Conservation (phyloP, 768 basidiomycete genomes). For the Calocybe gangraenosa region DNA sequence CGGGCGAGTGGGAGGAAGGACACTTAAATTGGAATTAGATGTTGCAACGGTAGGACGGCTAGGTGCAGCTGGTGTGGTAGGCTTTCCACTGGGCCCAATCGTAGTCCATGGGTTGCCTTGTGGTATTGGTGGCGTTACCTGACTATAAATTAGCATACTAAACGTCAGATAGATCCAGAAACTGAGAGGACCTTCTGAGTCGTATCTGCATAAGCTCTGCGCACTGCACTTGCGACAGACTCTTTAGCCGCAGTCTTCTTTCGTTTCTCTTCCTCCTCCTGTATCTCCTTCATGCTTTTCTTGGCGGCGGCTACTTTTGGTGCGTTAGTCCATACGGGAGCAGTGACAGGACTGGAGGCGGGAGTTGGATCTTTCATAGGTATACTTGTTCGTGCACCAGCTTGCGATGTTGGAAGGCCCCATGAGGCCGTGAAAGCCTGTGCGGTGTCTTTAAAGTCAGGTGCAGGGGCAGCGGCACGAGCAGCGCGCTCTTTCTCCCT, state of each 20-base stretch:
- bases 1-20: conserved; percentile 29
- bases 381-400: conserved; percentile 41
- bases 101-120: conserved; percentile 75
- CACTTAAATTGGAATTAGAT: conserved; percentile 25
- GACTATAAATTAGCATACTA: conserved; percentile 8
- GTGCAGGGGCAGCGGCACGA: conserved; percentile 37
- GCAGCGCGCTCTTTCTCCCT: conserved; percentile 64
- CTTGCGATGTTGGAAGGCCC: conserved; percentile 85
- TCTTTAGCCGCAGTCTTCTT: conserved; percentile 68
- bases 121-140: conserved; percentile 23
- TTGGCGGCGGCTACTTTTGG: conserved; percentile 53
- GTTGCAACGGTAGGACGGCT: conserved; percentile 26
- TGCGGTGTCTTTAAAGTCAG: conserved; percentile 46
- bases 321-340: conserved; percentile 74
- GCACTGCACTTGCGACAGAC: conserved; percentile 49
- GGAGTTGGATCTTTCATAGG: conserved; percentile 38
- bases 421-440: conserved; percentile 71
- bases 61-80: conserved; percentile 28
- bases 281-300: conserved; percentile 98
- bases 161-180: background rate
- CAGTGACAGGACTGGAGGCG: conserved; percentile 27
- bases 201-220: conserved; percentile 77
- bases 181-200: conserved; percentile 58
- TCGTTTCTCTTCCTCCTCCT: conserved; percentile 91
- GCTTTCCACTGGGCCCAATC: conserved; percentile 77